A percentile compares a stretch with the other conserved stretches of the same genome.
phyloP scores from a whole-genome alignment of 257 asterid genomes.

The Nicotiana tomentosiformis region DNA sequence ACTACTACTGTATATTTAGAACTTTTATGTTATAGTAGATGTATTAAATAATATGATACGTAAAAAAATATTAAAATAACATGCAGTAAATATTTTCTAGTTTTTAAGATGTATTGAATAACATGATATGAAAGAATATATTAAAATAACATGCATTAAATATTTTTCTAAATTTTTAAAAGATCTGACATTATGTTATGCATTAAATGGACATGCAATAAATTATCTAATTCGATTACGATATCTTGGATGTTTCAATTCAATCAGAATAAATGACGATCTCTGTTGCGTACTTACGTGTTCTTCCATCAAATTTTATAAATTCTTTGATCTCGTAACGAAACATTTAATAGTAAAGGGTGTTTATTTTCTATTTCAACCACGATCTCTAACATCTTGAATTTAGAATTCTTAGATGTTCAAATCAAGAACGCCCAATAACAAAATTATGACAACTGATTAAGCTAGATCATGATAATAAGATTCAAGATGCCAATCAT shows the following conservation, averaged over 20 bases:
- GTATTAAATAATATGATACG: no score
- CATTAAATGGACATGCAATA: not conserved
- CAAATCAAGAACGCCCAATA: not conserved
- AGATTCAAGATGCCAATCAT: not conserved
- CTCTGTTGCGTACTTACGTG: no score
- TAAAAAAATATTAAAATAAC: no score
- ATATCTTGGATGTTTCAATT: not conserved
- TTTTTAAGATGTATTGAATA: no score
- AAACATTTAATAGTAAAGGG: not conserved
- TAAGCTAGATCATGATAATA: not conserved
- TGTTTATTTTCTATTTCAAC: not conserved
- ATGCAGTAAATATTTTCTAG: no score
- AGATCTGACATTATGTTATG: not conserved
- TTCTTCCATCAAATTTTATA: no score
- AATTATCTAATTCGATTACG: not conserved
- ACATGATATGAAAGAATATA: no score
- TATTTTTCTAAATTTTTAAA: not conserved
- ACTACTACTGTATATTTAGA: no score
- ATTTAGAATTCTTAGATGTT: not conserved
- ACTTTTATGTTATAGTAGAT: no score
- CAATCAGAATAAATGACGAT: no score
- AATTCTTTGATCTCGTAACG: no score
- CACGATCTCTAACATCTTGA: not conserved
- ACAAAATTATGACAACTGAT: not conserved
- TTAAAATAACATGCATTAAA: not conserved